Conservation (phyloP, 495 filamentous ascomycete genomes). For the Clohesyomyces aquaticus region DNA sequence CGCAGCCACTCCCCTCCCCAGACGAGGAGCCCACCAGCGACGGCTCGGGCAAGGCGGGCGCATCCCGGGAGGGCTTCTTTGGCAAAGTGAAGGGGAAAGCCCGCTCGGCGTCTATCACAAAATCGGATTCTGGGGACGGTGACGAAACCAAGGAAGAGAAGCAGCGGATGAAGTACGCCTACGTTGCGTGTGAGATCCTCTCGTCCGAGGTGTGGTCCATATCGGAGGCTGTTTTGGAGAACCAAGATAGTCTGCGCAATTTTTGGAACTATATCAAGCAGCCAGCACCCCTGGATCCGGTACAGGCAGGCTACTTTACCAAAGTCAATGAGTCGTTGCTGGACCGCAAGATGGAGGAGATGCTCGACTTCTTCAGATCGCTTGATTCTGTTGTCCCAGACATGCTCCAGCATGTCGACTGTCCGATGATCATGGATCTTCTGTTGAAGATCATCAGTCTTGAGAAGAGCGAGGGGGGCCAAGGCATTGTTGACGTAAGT, state of each 20-base stretch:
- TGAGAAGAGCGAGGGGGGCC: slow-evolving; percentile 88
- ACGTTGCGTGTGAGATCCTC: slow-evolving; percentile 87
- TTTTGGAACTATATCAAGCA: slow-evolving; percentile 92
- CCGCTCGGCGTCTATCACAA: slow-evolving; percentile 41
- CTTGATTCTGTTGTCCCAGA: slow-evolving; percentile 78
- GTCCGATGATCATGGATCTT: slow-evolving; percentile 98
- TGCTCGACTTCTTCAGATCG: slow-evolving; percentile 85
- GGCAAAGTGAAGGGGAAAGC: slow-evolving; percentile 41
- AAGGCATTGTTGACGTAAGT: slow-evolving; percentile 91
- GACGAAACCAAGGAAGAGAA: slow-evolving; percentile 67
- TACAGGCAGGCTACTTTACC: slow-evolving; percentile 96
- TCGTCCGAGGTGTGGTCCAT: slow-evolving; percentile 98
- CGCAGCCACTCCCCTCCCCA: slow-evolving; percentile 61
- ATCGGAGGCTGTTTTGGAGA: slow-evolving; percentile 86
- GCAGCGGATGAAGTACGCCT: slow-evolving; percentile 86
- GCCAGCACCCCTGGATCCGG: slow-evolving; percentile 78
- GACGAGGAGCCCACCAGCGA: slow-evolving; percentile 58
- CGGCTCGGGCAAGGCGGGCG: slow-evolving; percentile 63
- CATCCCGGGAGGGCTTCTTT: slow-evolving; percentile 41
- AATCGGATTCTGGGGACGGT: slow-evolving; percentile 42
- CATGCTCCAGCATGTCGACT: slow-evolving; percentile 93
- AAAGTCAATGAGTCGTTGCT: slow-evolving; percentile 97
- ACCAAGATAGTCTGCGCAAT: slow-evolving; percentile 69
- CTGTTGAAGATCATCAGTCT: slow-evolving; percentile 96
- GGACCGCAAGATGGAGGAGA: slow-evolving; percentile 96